Evolutionary conservation across 805 yeast genomes (phyloP), one percentile per base, ranked within the genome.

Genomic region (Lipomyces mesembrius): DNA sequence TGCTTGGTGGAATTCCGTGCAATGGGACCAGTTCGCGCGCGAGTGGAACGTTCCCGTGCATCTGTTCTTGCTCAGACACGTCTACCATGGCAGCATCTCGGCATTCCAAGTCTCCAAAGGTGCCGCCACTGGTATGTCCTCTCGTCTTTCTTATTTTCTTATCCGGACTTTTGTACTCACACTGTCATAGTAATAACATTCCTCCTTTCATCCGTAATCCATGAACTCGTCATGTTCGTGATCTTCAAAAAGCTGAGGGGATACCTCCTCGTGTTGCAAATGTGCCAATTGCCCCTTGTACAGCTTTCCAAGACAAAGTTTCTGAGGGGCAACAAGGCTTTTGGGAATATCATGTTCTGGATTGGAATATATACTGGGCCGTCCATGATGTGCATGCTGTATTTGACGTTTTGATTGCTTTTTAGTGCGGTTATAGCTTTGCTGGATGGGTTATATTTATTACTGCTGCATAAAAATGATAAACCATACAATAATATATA

Each of bases 1-100:
- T 2, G 90, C 92, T 56, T 96, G 99, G 99, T 95, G 99, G 99
- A 91, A 93, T 73, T 90, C 96, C 68, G 86, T 89, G 22, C 89
- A 91, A 54, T 95, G 98, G 97, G 90, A 90, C 65, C 93, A 93
- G 75, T 95, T 91, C 77, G 89, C 97, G 11, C 83, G 98, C 71
- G 87, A 90, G 69, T 96, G 99, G 99, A 95, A 95, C 76, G 84
- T 85, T 9, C 97, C 98, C 0, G 98, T 95, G 27, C 97, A 95
- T 77, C 85, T 87, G 74, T 95, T 95, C 72, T 80, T 95, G 66
- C 80, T 93, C 57, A 84, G 98, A 71, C 99, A 96, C 76, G 98
- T 95, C 2, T 96, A 95, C 77, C 97, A 93, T 76, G 88, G 96
- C 32, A 87, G 95, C 9, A 90, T 94, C 66, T 87, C 95, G 71